Percentiles rank a stretch among this genome's conserved stretches.
Evolutionary conservation across 345 rosid genomes (phyloP).

Genomic region (Excoecaria cochinchinensis): DNA sequence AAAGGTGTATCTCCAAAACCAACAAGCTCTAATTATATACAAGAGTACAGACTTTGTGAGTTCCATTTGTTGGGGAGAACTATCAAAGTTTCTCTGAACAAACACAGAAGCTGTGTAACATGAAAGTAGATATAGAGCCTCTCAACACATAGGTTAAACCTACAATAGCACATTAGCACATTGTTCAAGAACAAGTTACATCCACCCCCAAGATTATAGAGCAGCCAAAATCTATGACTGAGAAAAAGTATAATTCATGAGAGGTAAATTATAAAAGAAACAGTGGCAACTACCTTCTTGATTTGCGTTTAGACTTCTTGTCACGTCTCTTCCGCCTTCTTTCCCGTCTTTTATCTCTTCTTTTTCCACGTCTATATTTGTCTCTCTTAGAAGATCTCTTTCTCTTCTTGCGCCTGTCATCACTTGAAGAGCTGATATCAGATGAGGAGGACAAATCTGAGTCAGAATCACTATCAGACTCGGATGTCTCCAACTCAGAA

Average conservation of each 20-base stretch:
- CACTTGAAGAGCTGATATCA: conserved; percentile 81
- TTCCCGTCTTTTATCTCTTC: conserved; percentile 74
- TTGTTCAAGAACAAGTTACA: neutral
- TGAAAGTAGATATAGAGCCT: no score
- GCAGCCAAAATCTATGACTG: no score
- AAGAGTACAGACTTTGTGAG: neutral
- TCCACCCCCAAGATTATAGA: neutral
- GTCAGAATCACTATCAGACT: conserved; percentile 80
- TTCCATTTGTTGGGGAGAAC: neutral
- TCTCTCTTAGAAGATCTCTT: conserved; percentile 75
- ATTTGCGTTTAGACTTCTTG: conserved; percentile 67
- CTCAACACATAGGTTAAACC: neutral
- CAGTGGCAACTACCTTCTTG: conserved; percentile 57
- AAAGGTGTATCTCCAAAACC: neutral
- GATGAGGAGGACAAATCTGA: conserved; percentile 63
- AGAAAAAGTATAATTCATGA: no score
- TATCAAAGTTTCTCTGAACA: neutral
- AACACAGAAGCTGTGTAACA: neutral
- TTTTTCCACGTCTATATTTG: conserved; percentile 63
- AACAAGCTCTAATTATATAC: neutral
- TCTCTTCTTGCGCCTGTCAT: conserved; percentile 76
- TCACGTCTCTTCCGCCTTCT: conserved; percentile 67
- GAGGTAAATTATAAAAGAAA: neutral
- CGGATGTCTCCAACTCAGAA: conserved; percentile 70
- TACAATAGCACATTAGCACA: neutral